These are phyloP conservation scores for Corrigiola litoralis DNA, from an alignment of 179 eudicot species.

Conservation along the genomic window DNA sequence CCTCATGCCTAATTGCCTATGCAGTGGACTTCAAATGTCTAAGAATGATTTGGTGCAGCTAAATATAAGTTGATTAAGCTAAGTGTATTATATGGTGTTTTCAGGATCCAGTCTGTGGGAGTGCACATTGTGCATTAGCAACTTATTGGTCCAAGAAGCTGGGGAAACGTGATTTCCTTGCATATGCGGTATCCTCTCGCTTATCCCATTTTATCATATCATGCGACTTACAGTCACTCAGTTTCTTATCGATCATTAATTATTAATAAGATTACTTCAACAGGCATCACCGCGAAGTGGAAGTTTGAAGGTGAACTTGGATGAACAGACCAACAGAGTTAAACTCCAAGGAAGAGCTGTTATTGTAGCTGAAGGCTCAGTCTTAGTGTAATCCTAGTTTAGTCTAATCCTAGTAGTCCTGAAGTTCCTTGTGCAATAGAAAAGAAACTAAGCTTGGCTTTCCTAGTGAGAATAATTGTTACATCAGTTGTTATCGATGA, in stretches of 20 bases:
- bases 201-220: neutral
- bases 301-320: slow-evolving; percentile 52
- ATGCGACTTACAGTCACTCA: no score
- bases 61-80: no score
- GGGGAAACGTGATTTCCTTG: slow-evolving; percentile 58
- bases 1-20: no score
- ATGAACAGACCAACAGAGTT: slow-evolving; percentile 56
- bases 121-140: slow-evolving; percentile 83
- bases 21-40: no score
- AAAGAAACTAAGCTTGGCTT: no score
- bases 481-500: no score
- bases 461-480: no score
- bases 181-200: slow-evolving; percentile 58
- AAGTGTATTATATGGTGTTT: neutral
- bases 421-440: no score
- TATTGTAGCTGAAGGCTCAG: slow-evolving; percentile 61
- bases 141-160: slow-evolving; percentile 68
- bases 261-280: slow-evolving; percentile 1
- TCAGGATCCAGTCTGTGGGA: slow-evolving; percentile 88
- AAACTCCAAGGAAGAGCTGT: slow-evolving; percentile 59
- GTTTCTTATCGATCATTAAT: neutral
- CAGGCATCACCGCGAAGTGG: slow-evolving; percentile 89
- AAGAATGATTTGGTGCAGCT: no score
- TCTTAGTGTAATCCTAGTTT: slow-evolving; percentile 48
- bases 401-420: no score